phyloP scores from a whole-genome alignment of 2,329 filamentous ascomycete genomes.

The Amauroascus verrucosus region DNA sequence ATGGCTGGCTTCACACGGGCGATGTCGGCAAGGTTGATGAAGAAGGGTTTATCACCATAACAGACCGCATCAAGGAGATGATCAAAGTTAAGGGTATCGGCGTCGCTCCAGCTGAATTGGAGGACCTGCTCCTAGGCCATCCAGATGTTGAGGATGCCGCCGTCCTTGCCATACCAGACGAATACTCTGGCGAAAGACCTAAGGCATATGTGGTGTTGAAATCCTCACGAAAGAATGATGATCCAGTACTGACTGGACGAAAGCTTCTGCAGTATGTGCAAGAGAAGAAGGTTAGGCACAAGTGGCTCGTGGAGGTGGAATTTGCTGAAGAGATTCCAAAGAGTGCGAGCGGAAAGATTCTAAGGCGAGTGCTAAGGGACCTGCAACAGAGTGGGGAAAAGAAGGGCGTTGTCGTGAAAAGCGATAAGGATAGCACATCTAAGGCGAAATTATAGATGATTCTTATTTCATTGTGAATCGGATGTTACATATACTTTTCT shows the following conservation, averaged over 20 bases:
- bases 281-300: constrained; percentile 52
- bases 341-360: constrained; percentile 41
- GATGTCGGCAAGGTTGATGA: constrained; percentile 72
- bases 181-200: constrained; percentile 47
- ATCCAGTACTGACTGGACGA: constrained; percentile 27
- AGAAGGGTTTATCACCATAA: constrained; percentile 77
- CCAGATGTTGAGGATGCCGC: constrained; percentile 50
- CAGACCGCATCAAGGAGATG: constrained; percentile 63
- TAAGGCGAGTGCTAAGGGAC: constrained; percentile 37
- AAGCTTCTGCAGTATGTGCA: constrained; percentile 52
- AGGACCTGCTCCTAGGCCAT: constrained; percentile 43
- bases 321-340: constrained; percentile 41
- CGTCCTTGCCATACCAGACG: constrained; percentile 54
- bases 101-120: constrained; percentile 58
- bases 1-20: constrained; percentile 84
- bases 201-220: constrained; percentile 49
- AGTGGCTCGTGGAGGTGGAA: constrained; percentile 36
- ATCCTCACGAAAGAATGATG: constrained; percentile 17
- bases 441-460: constrained; percentile 8
- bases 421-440: background rate
- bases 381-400: constrained; percentile 31
- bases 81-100: constrained; percentile 63
- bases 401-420: constrained; percentile 13
- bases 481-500: background rate
- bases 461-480: background rate